Evolutionary conservation across 371 early-diverging fungal genomes (phyloP).

Genomic region (Apophysomyces variabilis): DNA sequence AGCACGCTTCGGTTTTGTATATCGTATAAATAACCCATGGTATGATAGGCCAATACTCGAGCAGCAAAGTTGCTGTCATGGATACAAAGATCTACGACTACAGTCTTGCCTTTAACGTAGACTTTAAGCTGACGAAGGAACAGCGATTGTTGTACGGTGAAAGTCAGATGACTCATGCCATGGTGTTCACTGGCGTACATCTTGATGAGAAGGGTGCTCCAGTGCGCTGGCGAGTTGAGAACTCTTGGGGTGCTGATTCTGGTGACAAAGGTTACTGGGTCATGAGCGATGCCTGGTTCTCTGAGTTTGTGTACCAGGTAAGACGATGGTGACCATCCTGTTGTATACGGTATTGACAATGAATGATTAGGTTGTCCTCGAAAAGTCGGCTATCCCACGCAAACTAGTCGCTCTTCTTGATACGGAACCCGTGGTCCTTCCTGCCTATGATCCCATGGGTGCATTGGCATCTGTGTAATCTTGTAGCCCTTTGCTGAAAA

Average conservation of each 20-base stretch:
- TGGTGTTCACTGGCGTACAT: slow-evolving; percentile 85
- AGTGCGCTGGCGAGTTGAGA: slow-evolving; percentile 83
- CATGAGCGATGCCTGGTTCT: slow-evolving; percentile 86
- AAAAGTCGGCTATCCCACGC: slow-evolving; percentile 65
- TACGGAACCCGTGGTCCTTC: slow-evolving; percentile 67
- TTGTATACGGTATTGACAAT: background rate
- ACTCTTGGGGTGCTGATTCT: slow-evolving; percentile 73
- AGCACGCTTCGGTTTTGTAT: too few relatives aligned
- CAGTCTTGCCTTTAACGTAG: slow-evolving; percentile 68
- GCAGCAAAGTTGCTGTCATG: slow-evolving; percentile 60
- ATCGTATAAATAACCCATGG: background rate
- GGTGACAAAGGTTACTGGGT: slow-evolving; percentile 81
- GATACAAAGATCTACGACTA: slow-evolving; percentile 74
- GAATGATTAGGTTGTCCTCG: slow-evolving; percentile 60
- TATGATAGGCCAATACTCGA: slow-evolving; percentile 42
- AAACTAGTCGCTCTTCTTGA: slow-evolving; percentile 64
- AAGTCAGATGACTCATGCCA: slow-evolving; percentile 83
- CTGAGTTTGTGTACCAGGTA: slow-evolving; percentile 78
- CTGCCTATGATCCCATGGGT: slow-evolving; percentile 81
- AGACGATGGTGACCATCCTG: background rate
- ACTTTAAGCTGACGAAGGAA: slow-evolving; percentile 68
- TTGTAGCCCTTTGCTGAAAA: too few relatives aligned
- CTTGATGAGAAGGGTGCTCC: slow-evolving; percentile 62
- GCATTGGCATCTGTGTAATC: slow-evolving; percentile 43
- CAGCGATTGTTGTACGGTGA: slow-evolving; percentile 78